Base-by-base conservation (phyloP, 2,329 filamentous ascomycete species). In the Diaporthe batatas region DNA sequence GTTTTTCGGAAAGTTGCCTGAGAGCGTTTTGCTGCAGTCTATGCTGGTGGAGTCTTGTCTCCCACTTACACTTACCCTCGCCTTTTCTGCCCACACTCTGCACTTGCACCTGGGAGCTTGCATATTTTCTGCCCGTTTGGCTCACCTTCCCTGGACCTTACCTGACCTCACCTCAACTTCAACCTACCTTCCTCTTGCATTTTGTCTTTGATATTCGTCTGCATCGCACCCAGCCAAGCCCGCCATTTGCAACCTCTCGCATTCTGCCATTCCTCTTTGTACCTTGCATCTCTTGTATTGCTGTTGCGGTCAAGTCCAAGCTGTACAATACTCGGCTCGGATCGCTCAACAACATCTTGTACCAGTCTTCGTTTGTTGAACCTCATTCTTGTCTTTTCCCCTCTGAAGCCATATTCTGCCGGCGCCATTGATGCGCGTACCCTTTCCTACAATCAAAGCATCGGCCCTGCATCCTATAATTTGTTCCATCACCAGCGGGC, bases 371-470 rank as follows among this genome's bases (percentile, higher is more conserved):
- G 73, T 68, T 73, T 71, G 54, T 75, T 57, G 68, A 71, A 59
- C 39, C 72, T 73, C 39, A 29, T 32, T 68, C 42, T 75, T 73
- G 70, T 76, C 77, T 77, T 72, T 74, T 75, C 75, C 21, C 14
- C 21, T 23, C 11, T 49, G 75, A 72, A 96, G 91, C 86, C 96
- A 74, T 95, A 94, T 75, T 94, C 93, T 77, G 91, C 93, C 80
- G 92, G 94, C 69, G 88, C 95, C 79, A 94, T 97, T 83, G 88
- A 97, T 80, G 93, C 94, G 72, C 88, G 91, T 42, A 74, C 91
- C 91, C 65, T 91, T 89, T 73, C 89, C 91, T 59, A 91, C 88
- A 91, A 94, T 34, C 49, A 54, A 32, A 55, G 47, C 44, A 23
- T 23, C 75, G 79, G 81, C 64, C 74, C 81, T 51, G 78, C 81